Percentiles rank a stretch among this genome's conserved stretches.
phyloP scores from a whole-genome alignment of 2,329 filamentous ascomycete species.

The Xylaria arbuscula region DNA sequence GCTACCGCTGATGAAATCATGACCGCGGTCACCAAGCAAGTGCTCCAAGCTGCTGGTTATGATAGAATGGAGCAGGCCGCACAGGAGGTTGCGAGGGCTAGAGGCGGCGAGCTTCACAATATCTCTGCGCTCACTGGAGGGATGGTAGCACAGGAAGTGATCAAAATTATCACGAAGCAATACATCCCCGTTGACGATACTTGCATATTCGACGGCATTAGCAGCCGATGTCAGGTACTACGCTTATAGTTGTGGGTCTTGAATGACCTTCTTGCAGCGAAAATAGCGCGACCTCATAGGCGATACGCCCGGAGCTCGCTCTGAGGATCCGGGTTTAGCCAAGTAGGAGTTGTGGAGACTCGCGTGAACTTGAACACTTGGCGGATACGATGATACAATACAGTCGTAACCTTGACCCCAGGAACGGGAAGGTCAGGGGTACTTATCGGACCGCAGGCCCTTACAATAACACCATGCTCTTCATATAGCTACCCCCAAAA shows the following conservation, averaged over 20 bases:
- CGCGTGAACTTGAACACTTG: slow-evolving; percentile 46
- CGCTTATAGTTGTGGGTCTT: slow-evolving; percentile 57
- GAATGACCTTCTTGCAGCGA: slow-evolving; percentile 37
- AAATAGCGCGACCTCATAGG: slow-evolving; percentile 43
- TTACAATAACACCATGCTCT: slow-evolving; percentile 48
- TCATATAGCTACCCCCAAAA: slow-evolving; percentile 37
- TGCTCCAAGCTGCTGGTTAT: slow-evolving; percentile 61
- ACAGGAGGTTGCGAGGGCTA: slow-evolving; percentile 78
- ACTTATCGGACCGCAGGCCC: slow-evolving; percentile 53
- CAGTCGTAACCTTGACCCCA: slow-evolving; percentile 44
- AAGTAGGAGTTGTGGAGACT: slow-evolving; percentile 47
- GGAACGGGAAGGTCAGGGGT: slow-evolving; percentile 42
- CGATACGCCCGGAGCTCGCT: slow-evolving; percentile 45
- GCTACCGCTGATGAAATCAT: slow-evolving; percentile 66
- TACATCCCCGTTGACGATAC: slow-evolving; percentile 78
- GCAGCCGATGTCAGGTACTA: slow-evolving; percentile 69
- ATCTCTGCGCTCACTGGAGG: slow-evolving; percentile 88
- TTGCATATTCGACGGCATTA: slow-evolving; percentile 76
- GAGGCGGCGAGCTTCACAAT: slow-evolving; percentile 90
- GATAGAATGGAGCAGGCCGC: slow-evolving; percentile 65
- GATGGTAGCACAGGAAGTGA: slow-evolving; percentile 95
- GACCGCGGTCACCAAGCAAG: slow-evolving; percentile 55
- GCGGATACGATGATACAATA: slow-evolving; percentile 47
- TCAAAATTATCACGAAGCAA: slow-evolving; percentile 85
- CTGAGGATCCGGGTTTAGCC: slow-evolving; percentile 50